These are phyloP conservation scores for Plasmopara halstedii DNA, from an alignment of 352 stramenopile genomes.

Conservation along the genomic window DNA sequence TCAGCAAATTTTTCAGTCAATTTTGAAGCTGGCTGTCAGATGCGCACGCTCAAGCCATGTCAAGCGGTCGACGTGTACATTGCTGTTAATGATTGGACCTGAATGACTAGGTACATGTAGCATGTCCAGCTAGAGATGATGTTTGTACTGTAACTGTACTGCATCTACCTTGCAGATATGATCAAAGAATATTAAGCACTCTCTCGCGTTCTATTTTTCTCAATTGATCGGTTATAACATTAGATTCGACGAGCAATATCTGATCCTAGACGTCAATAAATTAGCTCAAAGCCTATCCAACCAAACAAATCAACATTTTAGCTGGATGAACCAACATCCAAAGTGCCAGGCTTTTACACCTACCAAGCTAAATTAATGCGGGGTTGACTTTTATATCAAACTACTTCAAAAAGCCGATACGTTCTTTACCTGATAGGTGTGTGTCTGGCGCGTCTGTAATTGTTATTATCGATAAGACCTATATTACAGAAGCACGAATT, in stretches of 20 bases:
- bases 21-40: too few species aligned
- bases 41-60: not conserved
- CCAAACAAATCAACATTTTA: not conserved
- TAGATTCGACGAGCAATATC: conserved; percentile 8
- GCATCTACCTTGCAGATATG: too few species aligned
- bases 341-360: not conserved
- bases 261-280: not conserved
- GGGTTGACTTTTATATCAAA: too few species aligned
- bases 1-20: too few species aligned
- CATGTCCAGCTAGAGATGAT: not conserved
- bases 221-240: conserved; percentile 4
- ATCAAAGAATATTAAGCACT: conserved; percentile 19
- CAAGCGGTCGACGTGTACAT: not conserved
- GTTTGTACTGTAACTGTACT: too few species aligned
- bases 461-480: not conserved
- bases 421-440: too few species aligned
- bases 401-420: too few species aligned
- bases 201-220: conserved; percentile 23
- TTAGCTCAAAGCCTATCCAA: not conserved
- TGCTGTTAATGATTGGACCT: not conserved
- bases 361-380: too few species aligned
- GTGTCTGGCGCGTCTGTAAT: not conserved
- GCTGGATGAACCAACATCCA: not conserved
- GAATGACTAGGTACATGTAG: not conserved
- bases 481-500: too few species aligned